Evolutionary conservation across 2,329 filamentous ascomycete genomes (phyloP).

Genomic region (Colletotrichum spaethianum): DNA sequence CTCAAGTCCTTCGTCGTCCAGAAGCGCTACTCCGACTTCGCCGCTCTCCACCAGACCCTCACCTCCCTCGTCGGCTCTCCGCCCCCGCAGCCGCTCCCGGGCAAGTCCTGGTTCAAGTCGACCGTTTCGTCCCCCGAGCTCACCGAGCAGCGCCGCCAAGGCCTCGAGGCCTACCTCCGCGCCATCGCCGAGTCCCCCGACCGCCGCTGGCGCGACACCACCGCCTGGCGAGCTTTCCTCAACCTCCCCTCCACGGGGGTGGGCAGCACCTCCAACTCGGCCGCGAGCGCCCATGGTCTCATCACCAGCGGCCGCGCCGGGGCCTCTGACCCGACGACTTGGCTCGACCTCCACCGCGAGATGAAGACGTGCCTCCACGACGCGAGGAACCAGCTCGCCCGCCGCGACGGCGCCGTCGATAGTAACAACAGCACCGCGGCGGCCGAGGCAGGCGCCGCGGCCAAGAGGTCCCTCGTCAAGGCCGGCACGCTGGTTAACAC

Average conservation of each 20-base stretch:
- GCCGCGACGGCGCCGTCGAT: conserved; percentile 70
- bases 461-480: conserved; percentile 80
- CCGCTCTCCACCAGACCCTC: conserved; percentile 74
- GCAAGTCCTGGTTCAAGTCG: conserved; percentile 83
- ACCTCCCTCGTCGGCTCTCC: conserved; percentile 70
- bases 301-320: conserved; percentile 47
- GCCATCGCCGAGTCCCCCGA: conserved; percentile 82
- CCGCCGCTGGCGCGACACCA: conserved; percentile 80
- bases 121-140: conserved; percentile 79
- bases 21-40: conserved; percentile 89
- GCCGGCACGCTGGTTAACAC: conserved; percentile 75
- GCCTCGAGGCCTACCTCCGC: conserved; percentile 79
- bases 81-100: conserved; percentile 78
- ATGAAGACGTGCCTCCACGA: conserved; percentile 80
- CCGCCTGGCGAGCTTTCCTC: conserved; percentile 80
- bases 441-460: conserved; percentile 78
- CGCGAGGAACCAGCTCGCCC: conserved; percentile 75
- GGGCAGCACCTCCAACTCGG: conserved; percentile 62
- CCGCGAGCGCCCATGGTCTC: conserved; percentile 62
- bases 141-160: conserved; percentile 77
- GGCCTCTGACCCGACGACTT: conserved; percentile 74
- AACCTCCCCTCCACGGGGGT: conserved; percentile 70
- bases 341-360: conserved; percentile 83
- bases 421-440: conserved; percentile 58
- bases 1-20: conserved; percentile 82